A percentile compares a stretch with the other conserved stretches of the same genome.
Evolutionary conservation across 73 alveolate genomes (phyloP).

Genomic region (Paramecium pentaurelia): DNA sequence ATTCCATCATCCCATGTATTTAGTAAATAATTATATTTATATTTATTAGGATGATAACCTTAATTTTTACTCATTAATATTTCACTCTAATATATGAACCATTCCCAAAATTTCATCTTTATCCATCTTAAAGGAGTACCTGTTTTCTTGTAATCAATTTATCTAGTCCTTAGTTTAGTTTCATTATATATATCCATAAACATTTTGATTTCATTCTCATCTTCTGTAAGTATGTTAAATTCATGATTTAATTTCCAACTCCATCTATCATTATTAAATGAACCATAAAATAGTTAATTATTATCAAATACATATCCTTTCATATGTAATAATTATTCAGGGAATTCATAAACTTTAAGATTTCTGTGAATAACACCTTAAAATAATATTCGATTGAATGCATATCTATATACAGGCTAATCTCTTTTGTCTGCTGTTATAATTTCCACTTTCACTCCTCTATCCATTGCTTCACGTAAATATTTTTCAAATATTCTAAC

Average conservation of each 20-base stretch:
- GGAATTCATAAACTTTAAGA: slow-evolving; percentile 52
- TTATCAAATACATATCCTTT: slow-evolving; percentile 63
- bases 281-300: slow-evolving; percentile 48
- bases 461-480: slow-evolving; percentile 48
- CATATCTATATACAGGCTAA: slow-evolving; percentile 54
- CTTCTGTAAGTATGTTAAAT: slow-evolving; percentile 18
- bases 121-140: not conserved
- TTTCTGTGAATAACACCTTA: slow-evolving; percentile 41
- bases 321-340: slow-evolving; percentile 59
- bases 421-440: slow-evolving; percentile 60
- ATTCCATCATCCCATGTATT: not conserved
- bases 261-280: slow-evolving; percentile 70
- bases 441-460: slow-evolving; percentile 66
- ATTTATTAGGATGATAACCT: slow-evolving; percentile 1
- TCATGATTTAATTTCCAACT: slow-evolving; percentile 71
- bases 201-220: slow-evolving; percentile 15
- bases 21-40: not conserved
- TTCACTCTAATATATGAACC: not conserved
- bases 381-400: slow-evolving; percentile 33
- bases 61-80: slow-evolving; percentile 53
- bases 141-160: slow-evolving; percentile 2
- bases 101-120: slow-evolving; percentile 39
- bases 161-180: not conserved
- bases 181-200: slow-evolving; percentile 11
- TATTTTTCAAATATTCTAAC: slow-evolving; percentile 41